Conservation (phyloP, 2,329 filamentous ascomycete genomes). For the Paramyrothecium sp. region DNA sequence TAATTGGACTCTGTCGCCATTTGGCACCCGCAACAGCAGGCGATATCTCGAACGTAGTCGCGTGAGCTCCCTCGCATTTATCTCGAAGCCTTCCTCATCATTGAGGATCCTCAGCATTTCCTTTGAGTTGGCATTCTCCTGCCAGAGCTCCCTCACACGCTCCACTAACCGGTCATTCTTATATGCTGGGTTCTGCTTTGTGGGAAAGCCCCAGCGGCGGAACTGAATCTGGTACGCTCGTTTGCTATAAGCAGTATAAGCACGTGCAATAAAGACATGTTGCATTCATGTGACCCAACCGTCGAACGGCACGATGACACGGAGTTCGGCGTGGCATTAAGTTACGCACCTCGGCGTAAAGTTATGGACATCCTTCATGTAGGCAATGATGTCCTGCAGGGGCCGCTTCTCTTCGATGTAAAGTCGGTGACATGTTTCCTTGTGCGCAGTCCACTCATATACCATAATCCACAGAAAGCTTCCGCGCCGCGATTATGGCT, state of each 20-base stretch:
- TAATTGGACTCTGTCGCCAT: slow-evolving; percentile 49
- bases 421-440: slow-evolving; percentile 51
- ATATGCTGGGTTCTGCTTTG: slow-evolving; percentile 69
- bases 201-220: slow-evolving; percentile 76
- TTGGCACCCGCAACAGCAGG: slow-evolving; percentile 62
- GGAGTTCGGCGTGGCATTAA: slow-evolving; percentile 1
- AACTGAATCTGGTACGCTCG: slow-evolving; percentile 75
- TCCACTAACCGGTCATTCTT: slow-evolving; percentile 66
- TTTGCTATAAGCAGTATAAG: slow-evolving; percentile 51
- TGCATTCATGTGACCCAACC: neutral
- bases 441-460: slow-evolving; percentile 45
- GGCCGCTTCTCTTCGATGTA: slow-evolving; percentile 76
- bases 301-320: neutral
- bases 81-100: slow-evolving; percentile 67
- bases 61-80: slow-evolving; percentile 70
- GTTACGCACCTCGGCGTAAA: slow-evolving; percentile 71
- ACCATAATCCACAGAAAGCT: slow-evolving; percentile 33
- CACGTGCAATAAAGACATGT: neutral
- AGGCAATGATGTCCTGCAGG: slow-evolving; percentile 72
- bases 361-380: slow-evolving; percentile 62
- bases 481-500: neutral
- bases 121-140: slow-evolving; percentile 67
- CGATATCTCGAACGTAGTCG: slow-evolving; percentile 67
- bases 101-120: slow-evolving; percentile 72
- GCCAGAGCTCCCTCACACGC: slow-evolving; percentile 76